Percentiles rank a stretch among this genome's conserved stretches.
Conservation (phyloP, 257 asterid genomes). For the Verbascum thapsus region DNA sequence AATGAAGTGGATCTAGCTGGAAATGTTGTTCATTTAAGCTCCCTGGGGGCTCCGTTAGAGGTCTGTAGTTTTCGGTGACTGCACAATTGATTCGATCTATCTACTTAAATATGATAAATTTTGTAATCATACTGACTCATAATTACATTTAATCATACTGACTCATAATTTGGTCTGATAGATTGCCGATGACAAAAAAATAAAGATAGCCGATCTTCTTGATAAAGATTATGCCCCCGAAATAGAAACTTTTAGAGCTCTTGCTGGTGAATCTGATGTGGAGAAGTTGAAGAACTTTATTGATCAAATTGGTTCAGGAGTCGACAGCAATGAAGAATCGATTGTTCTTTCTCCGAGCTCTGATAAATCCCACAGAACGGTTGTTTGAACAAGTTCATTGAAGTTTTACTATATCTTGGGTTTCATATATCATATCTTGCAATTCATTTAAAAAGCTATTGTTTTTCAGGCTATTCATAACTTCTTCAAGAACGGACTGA, state of each 20-base stretch:
- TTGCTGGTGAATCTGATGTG: constrained; percentile 74
- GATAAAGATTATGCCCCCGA: constrained; percentile 58
- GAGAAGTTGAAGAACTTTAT: constrained; percentile 56
- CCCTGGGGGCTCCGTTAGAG: constrained; percentile 73
- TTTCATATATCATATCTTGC: constrained; percentile 15
- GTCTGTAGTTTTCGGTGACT: constrained; percentile 35
- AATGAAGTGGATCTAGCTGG: constrained; percentile 94
- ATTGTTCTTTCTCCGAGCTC: constrained; percentile 79
- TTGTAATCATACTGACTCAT: constrained; percentile 23
- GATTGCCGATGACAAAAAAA: constrained; percentile 61
- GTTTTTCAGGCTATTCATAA: constrained; percentile 82
- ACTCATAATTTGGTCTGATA: constrained; percentile 37
- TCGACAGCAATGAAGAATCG: constrained; percentile 44
- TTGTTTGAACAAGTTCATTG: constrained; percentile 36
- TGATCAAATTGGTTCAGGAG: constrained; percentile 57
- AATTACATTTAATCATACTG: constrained; percentile 10
- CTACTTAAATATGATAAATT: constrained; percentile 22
- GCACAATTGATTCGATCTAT: constrained; percentile 7
- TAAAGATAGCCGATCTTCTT: constrained; percentile 45
- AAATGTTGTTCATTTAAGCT: constrained; percentile 73
- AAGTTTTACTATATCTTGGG: constrained; percentile 12
- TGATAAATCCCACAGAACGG: constrained; percentile 84
- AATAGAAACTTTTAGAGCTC: constrained; percentile 72
- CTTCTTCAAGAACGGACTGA: constrained; percentile 87
- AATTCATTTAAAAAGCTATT: constrained; percentile 30